Percentiles rank a stretch among this genome's conserved stretches.
Evolutionary conservation across 2,329 filamentous ascomycete genomes (phyloP).

Genomic region (Rhinocladiella similis): DNA sequence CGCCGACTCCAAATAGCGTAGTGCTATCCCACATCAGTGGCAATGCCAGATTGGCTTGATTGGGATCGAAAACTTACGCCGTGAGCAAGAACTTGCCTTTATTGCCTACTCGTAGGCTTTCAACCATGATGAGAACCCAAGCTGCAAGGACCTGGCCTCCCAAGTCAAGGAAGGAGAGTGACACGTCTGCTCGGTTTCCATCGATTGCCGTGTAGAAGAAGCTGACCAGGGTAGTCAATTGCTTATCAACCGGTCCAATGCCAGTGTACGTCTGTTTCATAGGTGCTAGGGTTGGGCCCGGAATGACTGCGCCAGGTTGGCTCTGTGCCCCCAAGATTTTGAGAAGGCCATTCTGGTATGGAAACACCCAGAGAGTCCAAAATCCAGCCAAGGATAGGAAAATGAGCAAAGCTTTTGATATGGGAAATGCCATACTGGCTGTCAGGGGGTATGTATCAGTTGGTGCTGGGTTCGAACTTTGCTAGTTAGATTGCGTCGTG

Average conservation of each 20-base stretch:
- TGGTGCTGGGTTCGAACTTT: neutral
- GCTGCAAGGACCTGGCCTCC: conserved; percentile 43
- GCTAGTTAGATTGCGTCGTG: too few species aligned
- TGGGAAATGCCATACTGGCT: conserved; percentile 11
- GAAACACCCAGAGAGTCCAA: conserved; percentile 31
- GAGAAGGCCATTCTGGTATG: conserved; percentile 31
- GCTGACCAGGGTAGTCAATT: conserved; percentile 30
- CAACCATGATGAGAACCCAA: conserved; percentile 47
- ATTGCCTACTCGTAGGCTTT: conserved; percentile 48
- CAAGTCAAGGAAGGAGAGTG: conserved; percentile 41
- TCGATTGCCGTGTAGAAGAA: conserved; percentile 45
- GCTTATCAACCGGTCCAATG: conserved; percentile 29
- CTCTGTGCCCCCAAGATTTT: conserved; percentile 26
- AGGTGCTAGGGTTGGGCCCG: conserved; percentile 30
- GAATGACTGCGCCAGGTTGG: conserved; percentile 29
- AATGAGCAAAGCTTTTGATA: conserved; percentile 15
- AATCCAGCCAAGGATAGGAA: conserved; percentile 24
- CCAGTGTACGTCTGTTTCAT: conserved; percentile 32
- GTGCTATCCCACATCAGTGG: conserved; percentile 28
- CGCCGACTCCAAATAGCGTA: conserved; percentile 41
- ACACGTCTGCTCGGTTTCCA: conserved; percentile 37
- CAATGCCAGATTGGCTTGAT: neutral
- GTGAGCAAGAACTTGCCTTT: conserved; percentile 34
- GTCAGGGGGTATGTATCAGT: neutral
- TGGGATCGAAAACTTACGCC: conserved; percentile 8